Conservation (phyloP, 495 filamentous ascomycete species). For the Podospora australis region DNA sequence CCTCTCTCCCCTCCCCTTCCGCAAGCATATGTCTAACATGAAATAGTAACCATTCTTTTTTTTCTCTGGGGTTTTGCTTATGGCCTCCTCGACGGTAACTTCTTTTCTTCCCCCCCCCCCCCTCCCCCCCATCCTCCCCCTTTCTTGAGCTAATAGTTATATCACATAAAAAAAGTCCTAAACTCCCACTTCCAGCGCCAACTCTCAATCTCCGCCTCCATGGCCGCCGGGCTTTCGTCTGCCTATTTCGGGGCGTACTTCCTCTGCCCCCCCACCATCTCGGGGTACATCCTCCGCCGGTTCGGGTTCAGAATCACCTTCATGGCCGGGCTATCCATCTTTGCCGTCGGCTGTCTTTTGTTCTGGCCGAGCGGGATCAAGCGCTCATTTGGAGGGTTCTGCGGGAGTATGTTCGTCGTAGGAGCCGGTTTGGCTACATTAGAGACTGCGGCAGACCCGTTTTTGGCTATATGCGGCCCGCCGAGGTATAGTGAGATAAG, state of each 20-base stretch:
- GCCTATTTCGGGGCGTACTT: slow-evolving; percentile 48
- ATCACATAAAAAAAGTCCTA: slow-evolving; percentile 9
- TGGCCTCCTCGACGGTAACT: slow-evolving; percentile 54
- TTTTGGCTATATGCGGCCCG: slow-evolving; percentile 52
- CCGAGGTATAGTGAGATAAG: slow-evolving; percentile 61
- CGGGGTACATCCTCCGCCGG: slow-evolving; percentile 52
- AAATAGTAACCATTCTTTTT: slow-evolving; percentile 64
- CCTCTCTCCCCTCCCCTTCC: not conserved
- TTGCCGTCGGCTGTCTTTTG: slow-evolving; percentile 53
- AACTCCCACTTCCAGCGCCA: slow-evolving; percentile 36
- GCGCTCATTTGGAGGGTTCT: slow-evolving; percentile 62
- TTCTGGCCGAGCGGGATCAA: slow-evolving; percentile 55
- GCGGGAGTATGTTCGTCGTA: slow-evolving; percentile 62
- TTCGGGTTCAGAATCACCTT: slow-evolving; percentile 57
- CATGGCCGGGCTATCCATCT: slow-evolving; percentile 48
- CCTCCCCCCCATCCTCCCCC: not conserved
- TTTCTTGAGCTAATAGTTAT: not conserved
- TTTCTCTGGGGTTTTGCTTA: slow-evolving; percentile 77
- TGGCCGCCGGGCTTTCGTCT: slow-evolving; percentile 30
- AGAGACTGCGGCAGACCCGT: slow-evolving; percentile 63
- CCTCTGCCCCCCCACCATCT: slow-evolving; percentile 47
- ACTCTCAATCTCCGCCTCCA: slow-evolving; percentile 26
- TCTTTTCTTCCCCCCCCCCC: not conserved
- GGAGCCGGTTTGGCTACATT: slow-evolving; percentile 62
- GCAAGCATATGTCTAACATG: not conserved